Percentiles rank a stretch among this genome's conserved stretches.
phyloP scores from a whole-genome alignment of 306 rosid genomes.

The Rubus parviflorus region DNA sequence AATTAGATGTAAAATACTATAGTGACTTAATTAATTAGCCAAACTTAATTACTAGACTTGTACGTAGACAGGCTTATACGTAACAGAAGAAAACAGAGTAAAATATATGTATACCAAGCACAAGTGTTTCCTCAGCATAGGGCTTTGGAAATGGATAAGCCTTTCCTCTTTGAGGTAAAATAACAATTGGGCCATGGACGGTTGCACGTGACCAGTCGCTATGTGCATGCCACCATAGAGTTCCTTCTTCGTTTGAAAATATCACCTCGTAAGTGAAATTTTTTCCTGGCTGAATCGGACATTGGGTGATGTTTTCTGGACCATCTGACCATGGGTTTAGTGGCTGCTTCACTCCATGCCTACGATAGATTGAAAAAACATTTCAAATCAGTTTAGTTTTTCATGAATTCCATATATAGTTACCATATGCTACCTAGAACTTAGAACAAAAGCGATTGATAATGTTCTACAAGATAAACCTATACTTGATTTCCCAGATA shows the following conservation, averaged over 20 bases:
- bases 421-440: too few species aligned
- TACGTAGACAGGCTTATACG: too few species aligned
- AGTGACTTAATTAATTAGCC: too few species aligned
- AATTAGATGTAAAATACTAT: too few species aligned
- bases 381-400: too few species aligned
- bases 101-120: constrained; percentile 11
- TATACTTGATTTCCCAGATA: too few species aligned
- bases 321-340: constrained; percentile 31
- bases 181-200: constrained; percentile 19
- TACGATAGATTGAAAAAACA: background rate
- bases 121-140: background rate
- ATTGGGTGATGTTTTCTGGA: constrained; percentile 20
- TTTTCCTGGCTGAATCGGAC: constrained; percentile 20
- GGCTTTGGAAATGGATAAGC: constrained; percentile 13
- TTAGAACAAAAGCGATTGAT: too few species aligned
- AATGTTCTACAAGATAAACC: too few species aligned
- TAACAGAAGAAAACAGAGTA: too few species aligned
- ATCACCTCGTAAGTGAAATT: constrained; percentile 21
- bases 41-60: too few species aligned
- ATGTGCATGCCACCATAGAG: constrained; percentile 29
- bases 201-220: constrained; percentile 29
- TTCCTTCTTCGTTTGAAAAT: constrained; percentile 23
- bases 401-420: too few species aligned
- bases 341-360: constrained; percentile 32
- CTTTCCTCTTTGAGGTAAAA: background rate